Base-by-base conservation (phyloP, 2,329 filamentous ascomycete genomes). In the Colletotrichum sp. region DNA sequence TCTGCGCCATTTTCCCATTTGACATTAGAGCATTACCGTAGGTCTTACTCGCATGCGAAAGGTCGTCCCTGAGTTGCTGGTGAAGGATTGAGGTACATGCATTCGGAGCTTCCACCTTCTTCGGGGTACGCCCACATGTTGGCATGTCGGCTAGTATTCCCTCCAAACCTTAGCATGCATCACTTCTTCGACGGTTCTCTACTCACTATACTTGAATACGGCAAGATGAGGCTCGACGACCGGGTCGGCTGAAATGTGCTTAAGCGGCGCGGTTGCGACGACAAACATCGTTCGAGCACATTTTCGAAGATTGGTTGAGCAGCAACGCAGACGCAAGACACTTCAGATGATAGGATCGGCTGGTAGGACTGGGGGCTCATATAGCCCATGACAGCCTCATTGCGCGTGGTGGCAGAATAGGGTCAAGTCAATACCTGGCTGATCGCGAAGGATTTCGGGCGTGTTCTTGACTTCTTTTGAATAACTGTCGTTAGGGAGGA, bases 121-220 rank as follows among this genome's bases (percentile, higher is more conserved):
- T 48, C 18, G 13, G 24, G 15, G 26, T 48, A n/a, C 4, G 55
- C 16, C 55, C 34, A 12, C 34, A 30, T 62, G 12, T 22, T 34
- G 28, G 52, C 34, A 52, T 52, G 4, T 69, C 55, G 55, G 16
- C 34, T 18, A 24, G 12, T n/a, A 26, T 34, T n/a, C 18, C 57
- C 57, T 70, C 24, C 16, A 55, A 8, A 39, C 24, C 8, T 52
- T 36, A 39, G 55, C 55, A 4, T 8, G 8, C 24, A 55, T 65
- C n/a, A n/a, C n/a, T 5, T 10, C 1, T 8, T 12, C 52, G 18
- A 15, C 2, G 2, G 44, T 5, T 6, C 2, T 0, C 0, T 12
- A 62, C 59, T 62, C 28, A 30, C 28, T 32, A 44, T 60, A 30
- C 32, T 8, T 28, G 26, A 26, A 28, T 16, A n/a, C 5, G 24